Base-by-base conservation (phyloP, 2,329 filamentous ascomycete genomes). In the Phialophora tarda region DNA sequence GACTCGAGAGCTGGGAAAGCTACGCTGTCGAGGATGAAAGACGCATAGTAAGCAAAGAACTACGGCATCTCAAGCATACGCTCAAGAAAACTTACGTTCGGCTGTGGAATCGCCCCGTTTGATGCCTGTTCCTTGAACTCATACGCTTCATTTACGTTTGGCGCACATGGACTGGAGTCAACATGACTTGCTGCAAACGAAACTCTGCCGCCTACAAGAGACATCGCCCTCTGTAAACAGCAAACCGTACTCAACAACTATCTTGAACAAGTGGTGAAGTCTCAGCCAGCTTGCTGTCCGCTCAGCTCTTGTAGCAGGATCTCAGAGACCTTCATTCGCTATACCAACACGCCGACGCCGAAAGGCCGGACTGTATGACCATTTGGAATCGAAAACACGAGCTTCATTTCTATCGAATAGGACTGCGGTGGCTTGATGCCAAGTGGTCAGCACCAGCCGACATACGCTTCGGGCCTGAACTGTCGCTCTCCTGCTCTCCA, bases 1-100 rank as follows among this genome's bases (percentile, higher is more conserved):
- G 82, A 82, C 62, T 84, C 82, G 62, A 79, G 83, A 70, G 84
- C 82, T 30, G 85, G 85, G 5, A 86, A 84, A 65, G 85, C 84
- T 7, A 80, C 78, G 1, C 66, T 83, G 59, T 78, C 80, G 54
- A 78, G 79, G 62, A 67, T 82, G 58, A 67, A 67, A 47, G 62
- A 63, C 28, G 59, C 51, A 21, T 64, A 65, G 74, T 24, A 11
- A 34, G 74, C 48, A 17, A 50, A 24, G 21, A 11, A 62, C 4
- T 38, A 55, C 14, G 17, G 14, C 17, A 47, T 44, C n/a, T 53
- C 21, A 73, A 53, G 55, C 32, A 59, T 38, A 23, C 23, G 41
- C 10, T 28, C 24, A 30, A 55, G 11, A 4, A 44, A 7, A 44
- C 38, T 7, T 44, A 21, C 38, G 17, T n/a, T 44, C 17, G 17